Evolutionary conservation across 305 asterid genomes (phyloP).

Genomic region (Fraxinus velutina): DNA sequence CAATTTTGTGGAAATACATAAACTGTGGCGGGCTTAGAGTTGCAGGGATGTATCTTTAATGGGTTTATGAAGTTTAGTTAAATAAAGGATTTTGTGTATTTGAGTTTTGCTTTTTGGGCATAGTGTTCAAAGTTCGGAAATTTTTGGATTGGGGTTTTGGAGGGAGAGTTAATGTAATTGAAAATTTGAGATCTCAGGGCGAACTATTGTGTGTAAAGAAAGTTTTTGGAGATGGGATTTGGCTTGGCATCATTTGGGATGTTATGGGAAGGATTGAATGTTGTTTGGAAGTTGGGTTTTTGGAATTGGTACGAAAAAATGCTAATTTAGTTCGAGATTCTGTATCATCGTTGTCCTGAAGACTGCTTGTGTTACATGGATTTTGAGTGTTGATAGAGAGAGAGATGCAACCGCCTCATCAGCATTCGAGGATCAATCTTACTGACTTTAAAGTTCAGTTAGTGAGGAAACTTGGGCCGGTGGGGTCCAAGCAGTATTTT

Average conservation of each 20-base stretch:
- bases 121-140: slow-evolving; percentile 33
- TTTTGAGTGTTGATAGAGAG: slow-evolving; percentile 37
- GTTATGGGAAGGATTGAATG: slow-evolving; percentile 37
- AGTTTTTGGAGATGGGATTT: slow-evolving; percentile 50
- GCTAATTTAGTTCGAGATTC: slow-evolving; percentile 52
- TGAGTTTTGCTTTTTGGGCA: slow-evolving; percentile 28
- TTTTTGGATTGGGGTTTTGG: slow-evolving; percentile 57
- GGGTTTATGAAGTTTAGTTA: neutral
- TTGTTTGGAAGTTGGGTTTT: slow-evolving; percentile 38
- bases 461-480: slow-evolving; percentile 69
- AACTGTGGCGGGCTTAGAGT: slow-evolving; percentile 32
- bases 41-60: slow-evolving; percentile 33
- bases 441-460: slow-evolving; percentile 69
- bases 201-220: slow-evolving; percentile 24
- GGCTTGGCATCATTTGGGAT: slow-evolving; percentile 40
- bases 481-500: slow-evolving; percentile 73
- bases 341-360: slow-evolving; percentile 26
- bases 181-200: slow-evolving; percentile 55
- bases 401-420: slow-evolving; percentile 75
- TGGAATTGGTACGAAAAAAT: slow-evolving; percentile 23
- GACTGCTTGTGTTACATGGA: slow-evolving; percentile 40
- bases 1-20: slow-evolving; percentile 26
- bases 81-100: slow-evolving; percentile 27
- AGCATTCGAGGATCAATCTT: slow-evolving; percentile 69
- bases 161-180: slow-evolving; percentile 70